Percentiles rank a stretch among this genome's conserved stretches.
These are phyloP conservation scores for Fusarium sp. DNA, from an alignment of 2,329 filamentous ascomycete genomes.

Conservation along the genomic window DNA sequence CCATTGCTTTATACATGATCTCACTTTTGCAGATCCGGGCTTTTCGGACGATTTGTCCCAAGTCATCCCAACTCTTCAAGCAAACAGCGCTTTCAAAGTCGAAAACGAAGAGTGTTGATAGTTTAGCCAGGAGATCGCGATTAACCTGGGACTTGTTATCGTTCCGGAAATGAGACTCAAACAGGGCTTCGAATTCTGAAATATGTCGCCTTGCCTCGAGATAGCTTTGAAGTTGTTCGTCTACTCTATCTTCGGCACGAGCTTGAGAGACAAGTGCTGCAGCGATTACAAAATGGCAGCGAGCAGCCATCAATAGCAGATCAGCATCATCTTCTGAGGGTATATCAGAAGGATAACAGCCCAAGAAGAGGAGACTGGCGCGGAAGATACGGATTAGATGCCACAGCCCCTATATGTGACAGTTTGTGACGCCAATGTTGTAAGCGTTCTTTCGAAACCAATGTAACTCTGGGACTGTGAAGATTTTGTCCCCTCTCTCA, in stretches of 20 bases:
- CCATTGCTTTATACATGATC: slow-evolving; percentile 71
- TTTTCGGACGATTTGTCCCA: slow-evolving; percentile 70
- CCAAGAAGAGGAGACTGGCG: slow-evolving; percentile 65
- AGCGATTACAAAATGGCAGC: slow-evolving; percentile 77
- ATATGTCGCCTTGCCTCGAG: slow-evolving; percentile 71
- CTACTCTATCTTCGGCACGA: slow-evolving; percentile 62
- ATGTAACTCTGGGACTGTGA: slow-evolving; percentile 75
- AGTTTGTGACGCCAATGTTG: slow-evolving; percentile 77
- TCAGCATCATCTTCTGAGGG: slow-evolving; percentile 59
- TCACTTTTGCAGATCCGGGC: slow-evolving; percentile 60
- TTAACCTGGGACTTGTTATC: slow-evolving; percentile 56
- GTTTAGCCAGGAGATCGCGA: slow-evolving; percentile 70
- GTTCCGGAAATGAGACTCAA: slow-evolving; percentile 62
- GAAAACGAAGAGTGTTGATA: slow-evolving; percentile 76
- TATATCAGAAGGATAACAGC: slow-evolving; percentile 63
- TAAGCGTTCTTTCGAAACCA: slow-evolving; percentile 90
- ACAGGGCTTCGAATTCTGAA: slow-evolving; percentile 69
- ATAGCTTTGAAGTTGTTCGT: slow-evolving; percentile 71
- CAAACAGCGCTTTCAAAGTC: slow-evolving; percentile 82
- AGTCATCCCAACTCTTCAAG: slow-evolving; percentile 75
- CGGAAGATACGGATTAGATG: slow-evolving; percentile 68
- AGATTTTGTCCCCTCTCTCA: slow-evolving; percentile 61
- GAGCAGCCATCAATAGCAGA: slow-evolving; percentile 70
- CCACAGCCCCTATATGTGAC: slow-evolving; percentile 65
- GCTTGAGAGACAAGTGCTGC: slow-evolving; percentile 65